A percentile compares a stretch with the other conserved stretches of the same genome.
These are phyloP conservation scores for Pseudogymnoascus sp. DNA, from an alignment of 2,329 filamentous ascomycete species.

Conservation along the genomic window DNA sequence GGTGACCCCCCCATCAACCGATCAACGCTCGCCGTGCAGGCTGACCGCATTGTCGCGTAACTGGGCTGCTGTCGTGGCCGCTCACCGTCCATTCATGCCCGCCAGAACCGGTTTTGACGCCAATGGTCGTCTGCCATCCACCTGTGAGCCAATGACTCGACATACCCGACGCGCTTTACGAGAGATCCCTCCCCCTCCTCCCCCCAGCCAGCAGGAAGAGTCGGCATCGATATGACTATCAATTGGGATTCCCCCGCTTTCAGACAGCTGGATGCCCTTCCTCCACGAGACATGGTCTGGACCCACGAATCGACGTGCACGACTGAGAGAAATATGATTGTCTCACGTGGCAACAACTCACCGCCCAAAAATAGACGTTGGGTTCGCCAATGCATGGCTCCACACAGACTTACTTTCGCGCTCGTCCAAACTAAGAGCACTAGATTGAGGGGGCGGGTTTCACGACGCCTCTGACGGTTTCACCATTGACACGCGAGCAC, in stretches of 20 bases:
- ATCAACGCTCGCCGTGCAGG: background rate
- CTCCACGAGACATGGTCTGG: background rate
- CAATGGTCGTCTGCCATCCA: background rate
- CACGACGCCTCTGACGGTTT: background rate
- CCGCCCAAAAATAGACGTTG: background rate
- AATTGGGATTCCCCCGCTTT: background rate
- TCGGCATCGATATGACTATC: background rate
- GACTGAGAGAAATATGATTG: background rate
- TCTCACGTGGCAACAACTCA: slow-evolving; percentile 5
- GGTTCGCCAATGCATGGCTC: background rate
- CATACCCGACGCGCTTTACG: background rate
- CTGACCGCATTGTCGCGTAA: background rate
- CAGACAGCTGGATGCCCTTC: background rate
- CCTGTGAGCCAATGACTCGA: slow-evolving; percentile 3
- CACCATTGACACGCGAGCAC: slow-evolving; percentile 1
- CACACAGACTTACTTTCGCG: background rate
- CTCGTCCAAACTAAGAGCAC: slow-evolving; percentile 1
- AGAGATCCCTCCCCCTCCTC: background rate
- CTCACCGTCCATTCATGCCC: slow-evolving; percentile 2
- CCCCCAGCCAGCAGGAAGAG: background rate
- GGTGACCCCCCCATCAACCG: background rate
- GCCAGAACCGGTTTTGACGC: slow-evolving; percentile 7
- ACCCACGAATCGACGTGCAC: background rate
- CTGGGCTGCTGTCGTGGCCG: background rate
- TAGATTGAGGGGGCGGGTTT: background rate